phyloP scores from a whole-genome alignment of 2,329 filamentous ascomycete species.

The Remersonia thermophila region DNA sequence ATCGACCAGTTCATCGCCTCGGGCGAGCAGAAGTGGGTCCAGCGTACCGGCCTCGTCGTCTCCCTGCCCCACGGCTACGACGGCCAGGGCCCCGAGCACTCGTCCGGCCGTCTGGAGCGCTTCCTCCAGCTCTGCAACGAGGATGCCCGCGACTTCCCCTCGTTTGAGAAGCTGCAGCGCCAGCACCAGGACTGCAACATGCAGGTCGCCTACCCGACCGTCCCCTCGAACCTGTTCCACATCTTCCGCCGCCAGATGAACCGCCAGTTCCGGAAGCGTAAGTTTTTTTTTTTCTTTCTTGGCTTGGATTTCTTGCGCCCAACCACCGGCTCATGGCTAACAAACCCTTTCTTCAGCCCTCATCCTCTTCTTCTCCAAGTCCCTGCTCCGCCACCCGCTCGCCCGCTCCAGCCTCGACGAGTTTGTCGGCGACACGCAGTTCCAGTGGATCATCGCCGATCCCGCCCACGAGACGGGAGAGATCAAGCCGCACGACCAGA shows the following conservation, averaged over 20 bases:
- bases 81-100: slow-evolving; percentile 96
- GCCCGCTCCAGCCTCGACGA: slow-evolving; percentile 83
- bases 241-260: slow-evolving; percentile 95
- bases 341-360: slow-evolving; percentile 49
- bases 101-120: slow-evolving; percentile 90
- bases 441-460: slow-evolving; percentile 93
- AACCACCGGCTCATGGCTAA: too few relatives aligned
- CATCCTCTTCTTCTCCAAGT: slow-evolving; percentile 97
- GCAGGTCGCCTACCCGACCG: slow-evolving; percentile 97
- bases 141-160: slow-evolving; percentile 86
- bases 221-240: slow-evolving; percentile 91
- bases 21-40: slow-evolving; percentile 96
- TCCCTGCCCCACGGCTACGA: slow-evolving; percentile 96
- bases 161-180: slow-evolving; percentile 76
- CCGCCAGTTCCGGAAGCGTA: slow-evolving; percentile 97
- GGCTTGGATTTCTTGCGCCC: background rate
- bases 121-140: slow-evolving; percentile 97
- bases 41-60: slow-evolving; percentile 91
- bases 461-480: slow-evolving; percentile 63
- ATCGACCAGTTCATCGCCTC: slow-evolving; percentile 98
- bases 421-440: slow-evolving; percentile 82
- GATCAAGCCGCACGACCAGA: slow-evolving; percentile 71
- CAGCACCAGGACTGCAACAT: slow-evolving; percentile 99
- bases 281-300: slow-evolving; percentile 31
- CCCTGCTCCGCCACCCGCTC: slow-evolving; percentile 83